A percentile compares a stretch with the other conserved stretches of the same genome.
phyloP scores from a whole-genome alignment of 352 stramenopile genomes.

The Lagenidium giganteum region DNA sequence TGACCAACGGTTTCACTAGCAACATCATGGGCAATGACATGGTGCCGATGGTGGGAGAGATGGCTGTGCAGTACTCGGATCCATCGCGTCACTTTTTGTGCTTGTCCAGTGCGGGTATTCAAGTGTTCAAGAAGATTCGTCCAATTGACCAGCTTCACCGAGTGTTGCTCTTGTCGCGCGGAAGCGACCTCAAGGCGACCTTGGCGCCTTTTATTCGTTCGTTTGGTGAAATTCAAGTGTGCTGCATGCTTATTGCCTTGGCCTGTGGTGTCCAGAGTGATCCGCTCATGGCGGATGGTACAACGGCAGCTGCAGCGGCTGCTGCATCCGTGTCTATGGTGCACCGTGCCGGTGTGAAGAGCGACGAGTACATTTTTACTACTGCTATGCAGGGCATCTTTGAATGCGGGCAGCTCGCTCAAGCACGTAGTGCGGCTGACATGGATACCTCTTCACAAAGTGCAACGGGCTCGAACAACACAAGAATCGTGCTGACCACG shows the following conservation, averaged over 20 bases:
- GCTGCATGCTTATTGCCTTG: slow-evolving; percentile 86
- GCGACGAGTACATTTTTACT: slow-evolving; percentile 75
- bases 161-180: slow-evolving; percentile 58
- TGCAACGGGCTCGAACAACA: slow-evolving; percentile 26
- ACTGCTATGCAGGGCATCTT: slow-evolving; percentile 81
- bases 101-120: slow-evolving; percentile 80
- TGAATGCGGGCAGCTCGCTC: slow-evolving; percentile 55
- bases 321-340: slow-evolving; percentile 32
- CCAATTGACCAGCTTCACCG: slow-evolving; percentile 85
- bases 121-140: slow-evolving; percentile 88
- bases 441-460: slow-evolving; percentile 23
- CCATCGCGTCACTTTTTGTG: slow-evolving; percentile 82
- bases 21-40: slow-evolving; percentile 12
- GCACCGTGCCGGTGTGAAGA: slow-evolving; percentile 47
- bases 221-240: slow-evolving; percentile 82
- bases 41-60: slow-evolving; percentile 59
- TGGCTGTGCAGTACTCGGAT: slow-evolving; percentile 81
- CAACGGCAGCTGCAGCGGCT: slow-evolving; percentile 22
- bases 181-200: slow-evolving; percentile 57
- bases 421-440: slow-evolving; percentile 5
- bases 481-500: slow-evolving; percentile 78
- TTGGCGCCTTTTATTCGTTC: slow-evolving; percentile 74
- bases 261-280: slow-evolving; percentile 83
- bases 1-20: slow-evolving; percentile 33
- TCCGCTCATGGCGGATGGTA: slow-evolving; percentile 51